These are phyloP conservation scores for Mycena venus DNA, from an alignment of 768 basidiomycete genomes.

Conservation along the genomic window DNA sequence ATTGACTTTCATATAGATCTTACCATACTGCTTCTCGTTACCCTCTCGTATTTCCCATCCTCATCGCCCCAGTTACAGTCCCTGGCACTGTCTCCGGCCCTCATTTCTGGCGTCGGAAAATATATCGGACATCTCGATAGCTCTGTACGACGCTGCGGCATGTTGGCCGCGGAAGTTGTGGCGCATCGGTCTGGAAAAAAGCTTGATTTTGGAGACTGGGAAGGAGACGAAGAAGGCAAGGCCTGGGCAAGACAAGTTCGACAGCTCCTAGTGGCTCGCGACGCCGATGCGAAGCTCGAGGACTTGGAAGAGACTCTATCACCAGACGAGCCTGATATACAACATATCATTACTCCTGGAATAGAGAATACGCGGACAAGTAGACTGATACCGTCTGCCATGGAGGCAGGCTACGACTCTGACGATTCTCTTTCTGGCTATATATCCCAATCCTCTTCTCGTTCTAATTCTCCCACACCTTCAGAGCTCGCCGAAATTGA, in stretches of 20 bases:
- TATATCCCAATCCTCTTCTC: constrained; percentile 72
- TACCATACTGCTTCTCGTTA: constrained; percentile 77
- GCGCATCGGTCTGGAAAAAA: constrained; percentile 73
- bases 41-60: constrained; percentile 70
- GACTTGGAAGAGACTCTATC: constrained; percentile 25
- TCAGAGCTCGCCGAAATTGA: constrained; percentile 87
- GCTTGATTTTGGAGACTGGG: constrained; percentile 88
- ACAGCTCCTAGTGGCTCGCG: constrained; percentile 60
- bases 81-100: constrained; percentile 66
- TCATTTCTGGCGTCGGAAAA: constrained; percentile 76
- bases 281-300: constrained; percentile 62
- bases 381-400: constrained; percentile 34
- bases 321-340: constrained; percentile 11
- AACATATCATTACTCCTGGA: constrained; percentile 22
- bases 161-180: constrained; percentile 90
- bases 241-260: constrained; percentile 77
- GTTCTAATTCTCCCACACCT: constrained; percentile 84
- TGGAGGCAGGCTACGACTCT: constrained; percentile 70
- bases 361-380: constrained; percentile 29
- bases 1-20: constrained; percentile 64
- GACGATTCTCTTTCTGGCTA: constrained; percentile 91
- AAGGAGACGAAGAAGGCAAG: constrained; percentile 76
- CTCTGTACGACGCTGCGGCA: constrained; percentile 87
- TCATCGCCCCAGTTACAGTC: constrained; percentile 59
- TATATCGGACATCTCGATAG: constrained; percentile 87